Conservation (phyloP, 352 stramenopile genomes). For the Peronosclerospora sorghi region DNA sequence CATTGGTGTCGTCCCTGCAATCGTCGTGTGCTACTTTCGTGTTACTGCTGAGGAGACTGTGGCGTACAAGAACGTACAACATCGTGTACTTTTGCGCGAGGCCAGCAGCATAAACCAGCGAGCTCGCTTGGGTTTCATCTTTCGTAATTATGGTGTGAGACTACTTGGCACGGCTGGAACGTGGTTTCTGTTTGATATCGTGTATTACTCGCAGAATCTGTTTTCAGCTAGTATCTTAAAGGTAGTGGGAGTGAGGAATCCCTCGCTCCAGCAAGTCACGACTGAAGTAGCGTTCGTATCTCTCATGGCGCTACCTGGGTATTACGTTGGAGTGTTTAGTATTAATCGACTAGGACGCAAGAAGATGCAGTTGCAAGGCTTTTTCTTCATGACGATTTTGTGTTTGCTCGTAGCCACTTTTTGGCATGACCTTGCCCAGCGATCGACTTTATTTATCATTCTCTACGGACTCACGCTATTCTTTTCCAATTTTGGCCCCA, state of each 20-base stretch:
- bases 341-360: slow-evolving; percentile 63
- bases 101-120: neutral
- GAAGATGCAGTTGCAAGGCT: slow-evolving; percentile 67
- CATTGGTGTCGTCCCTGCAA: slow-evolving; percentile 44
- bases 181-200: slow-evolving; percentile 84
- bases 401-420: slow-evolving; percentile 53
- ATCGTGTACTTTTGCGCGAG: slow-evolving; percentile 8
- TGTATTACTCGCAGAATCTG: slow-evolving; percentile 71
- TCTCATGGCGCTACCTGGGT: slow-evolving; percentile 70
- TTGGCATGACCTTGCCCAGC: slow-evolving; percentile 42
- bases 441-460: slow-evolving; percentile 53
- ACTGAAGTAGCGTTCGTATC: slow-evolving; percentile 48
- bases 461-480: slow-evolving; percentile 69
- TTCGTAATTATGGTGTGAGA: slow-evolving; percentile 33
- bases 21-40: slow-evolving; percentile 58
- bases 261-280: slow-evolving; percentile 40
- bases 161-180: slow-evolving; percentile 59
- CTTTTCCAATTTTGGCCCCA: slow-evolving; percentile 82
- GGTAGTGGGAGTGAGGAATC: slow-evolving; percentile 41
- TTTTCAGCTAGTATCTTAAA: slow-evolving; percentile 64
- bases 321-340: slow-evolving; percentile 65
- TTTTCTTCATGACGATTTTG: slow-evolving; percentile 51
- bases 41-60: slow-evolving; percentile 48
- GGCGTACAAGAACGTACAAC: slow-evolving; percentile 26
- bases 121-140: slow-evolving; percentile 29